Base-by-base conservation (phyloP, 768 basidiomycete species). In the Psilocybe azurescens region DNA sequence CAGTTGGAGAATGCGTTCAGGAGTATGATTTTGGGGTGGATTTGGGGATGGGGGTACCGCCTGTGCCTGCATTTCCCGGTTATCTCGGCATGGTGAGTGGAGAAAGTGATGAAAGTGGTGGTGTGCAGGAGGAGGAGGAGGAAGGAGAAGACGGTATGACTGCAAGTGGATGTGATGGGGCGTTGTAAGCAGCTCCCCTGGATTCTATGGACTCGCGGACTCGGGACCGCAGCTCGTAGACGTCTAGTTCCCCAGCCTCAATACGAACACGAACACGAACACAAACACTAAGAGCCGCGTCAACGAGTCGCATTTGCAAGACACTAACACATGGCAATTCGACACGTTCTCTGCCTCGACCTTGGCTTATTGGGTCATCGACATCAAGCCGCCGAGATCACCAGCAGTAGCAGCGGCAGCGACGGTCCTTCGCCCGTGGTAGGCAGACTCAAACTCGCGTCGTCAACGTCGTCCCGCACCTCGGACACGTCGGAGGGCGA, bases 1-100 rank as follows among this genome's bases (percentile, higher is more conserved):
- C 88, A 94, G 73, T 76, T 93, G 24, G 92, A 93, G 76, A 87
- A 80, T 55, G 91, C 91, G 1, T 94, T 94, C 79, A 81, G 85
- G 63, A 91, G 2, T 82, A 81, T 63, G 81, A 78, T 47, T 81
- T 89, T 28, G 70, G 67, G 18, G 69, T 80, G 18, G 49, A 47
- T 18, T 62, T 81, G 33, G 60, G 66, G 13, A 71, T 78, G 32
- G 79, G 83, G 2, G 72, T 81, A 5, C 85, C 86, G 0, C 83
- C 87, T 20, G 71, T 89, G 10, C 88, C 89, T 0, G 72, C 77
- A 33, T 68, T 88, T 14, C 84, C 86, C 5, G 5, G 5, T 14
- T 1, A 20, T 38, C 30, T 53, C 32, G 33, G 8, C 57, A 75
- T 5, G 62, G 41, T n/a, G 41, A 13, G 5, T 44, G 41, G 5